These are phyloP conservation scores for Tricholoma matsutake DNA, from an alignment of 768 basidiomycete species.

Conservation along the genomic window DNA sequence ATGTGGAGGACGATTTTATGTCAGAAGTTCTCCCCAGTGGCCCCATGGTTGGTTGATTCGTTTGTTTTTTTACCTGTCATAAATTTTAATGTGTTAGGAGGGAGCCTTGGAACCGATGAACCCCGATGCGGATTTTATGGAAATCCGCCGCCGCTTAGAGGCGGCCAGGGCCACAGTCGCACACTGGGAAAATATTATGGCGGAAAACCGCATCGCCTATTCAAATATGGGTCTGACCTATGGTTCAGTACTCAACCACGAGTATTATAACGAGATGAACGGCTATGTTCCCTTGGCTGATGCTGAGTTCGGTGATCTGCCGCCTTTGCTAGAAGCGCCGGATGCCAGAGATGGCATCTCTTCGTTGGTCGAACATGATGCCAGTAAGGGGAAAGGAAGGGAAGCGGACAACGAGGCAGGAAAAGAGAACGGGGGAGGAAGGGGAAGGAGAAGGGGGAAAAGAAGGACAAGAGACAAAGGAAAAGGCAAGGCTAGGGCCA, in stretches of 20 bases:
- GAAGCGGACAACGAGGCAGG: background rate
- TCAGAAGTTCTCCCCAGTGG: background rate
- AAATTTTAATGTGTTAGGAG: conserved; percentile 8
- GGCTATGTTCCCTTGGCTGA: background rate
- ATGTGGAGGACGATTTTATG: background rate
- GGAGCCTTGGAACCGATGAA: background rate
- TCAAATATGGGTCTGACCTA: background rate
- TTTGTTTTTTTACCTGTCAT: background rate
- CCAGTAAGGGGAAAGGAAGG: background rate
- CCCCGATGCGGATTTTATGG: background rate
- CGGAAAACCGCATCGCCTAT: background rate
- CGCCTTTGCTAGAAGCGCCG: background rate
- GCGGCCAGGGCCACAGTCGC: too few relatives aligned
- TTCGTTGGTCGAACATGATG: background rate
- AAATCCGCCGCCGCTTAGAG: background rate
- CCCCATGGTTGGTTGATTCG: background rate
- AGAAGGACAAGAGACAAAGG: background rate
- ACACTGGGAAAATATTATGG: background rate
- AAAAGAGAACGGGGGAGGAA: background rate
- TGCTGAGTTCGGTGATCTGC: background rate
- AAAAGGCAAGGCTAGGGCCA: conserved; percentile 1
- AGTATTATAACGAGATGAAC: background rate
- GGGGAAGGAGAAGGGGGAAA: background rate
- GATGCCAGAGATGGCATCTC: background rate
- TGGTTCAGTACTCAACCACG: background rate